Evolutionary conservation across 495 filamentous ascomycete genomes (phyloP).

Genomic region (Aspergillus nidulans): DNA sequence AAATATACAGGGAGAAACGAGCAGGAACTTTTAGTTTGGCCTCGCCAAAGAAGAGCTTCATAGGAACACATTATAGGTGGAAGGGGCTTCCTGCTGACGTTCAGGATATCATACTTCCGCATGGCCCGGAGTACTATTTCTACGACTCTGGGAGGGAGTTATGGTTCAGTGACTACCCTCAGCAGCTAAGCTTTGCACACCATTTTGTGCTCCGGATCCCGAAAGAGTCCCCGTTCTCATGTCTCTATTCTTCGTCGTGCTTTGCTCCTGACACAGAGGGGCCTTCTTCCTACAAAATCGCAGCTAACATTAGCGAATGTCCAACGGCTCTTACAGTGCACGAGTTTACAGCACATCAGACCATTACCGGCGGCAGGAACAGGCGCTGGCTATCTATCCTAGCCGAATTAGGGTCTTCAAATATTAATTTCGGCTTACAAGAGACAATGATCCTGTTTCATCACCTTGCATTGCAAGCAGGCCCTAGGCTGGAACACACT

Average conservation of each 20-base stretch:
- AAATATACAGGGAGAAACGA: slow-evolving; percentile 24
- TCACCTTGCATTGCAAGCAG: slow-evolving; percentile 47
- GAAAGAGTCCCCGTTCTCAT: slow-evolving; percentile 15
- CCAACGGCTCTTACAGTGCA: slow-evolving; percentile 42
- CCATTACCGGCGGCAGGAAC: slow-evolving; percentile 23
- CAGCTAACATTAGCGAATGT: slow-evolving; percentile 40
- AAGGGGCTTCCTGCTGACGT: slow-evolving; percentile 20
- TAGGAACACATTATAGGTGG: slow-evolving; percentile 36
- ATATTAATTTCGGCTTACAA: slow-evolving; percentile 44
- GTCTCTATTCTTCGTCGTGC: slow-evolving; percentile 11
- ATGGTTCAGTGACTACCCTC: slow-evolving; percentile 28
- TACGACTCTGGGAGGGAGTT: slow-evolving; percentile 18
- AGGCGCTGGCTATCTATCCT: slow-evolving; percentile 52
- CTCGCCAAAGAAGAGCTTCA: slow-evolving; percentile 43
- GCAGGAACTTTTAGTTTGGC: slow-evolving; percentile 21
- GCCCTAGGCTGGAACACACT: slow-evolving; percentile 21
- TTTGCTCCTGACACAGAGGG: slow-evolving; percentile 18
- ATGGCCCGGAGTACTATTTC: slow-evolving; percentile 18
- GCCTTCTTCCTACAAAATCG: slow-evolving; percentile 32
- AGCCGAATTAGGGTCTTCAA: slow-evolving; percentile 42
- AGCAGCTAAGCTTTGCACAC: slow-evolving; percentile 32
- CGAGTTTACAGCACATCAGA: slow-evolving; percentile 47
- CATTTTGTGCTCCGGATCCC: slow-evolving; percentile 33
- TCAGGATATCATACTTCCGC: slow-evolving; percentile 16
- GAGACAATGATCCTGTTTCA: slow-evolving; percentile 40